Evolutionary conservation across 108 stramenopile species (phyloP), one percentile per base, ranked within the genome.

Genomic region (Aureococcus anophagefferens): DNA sequence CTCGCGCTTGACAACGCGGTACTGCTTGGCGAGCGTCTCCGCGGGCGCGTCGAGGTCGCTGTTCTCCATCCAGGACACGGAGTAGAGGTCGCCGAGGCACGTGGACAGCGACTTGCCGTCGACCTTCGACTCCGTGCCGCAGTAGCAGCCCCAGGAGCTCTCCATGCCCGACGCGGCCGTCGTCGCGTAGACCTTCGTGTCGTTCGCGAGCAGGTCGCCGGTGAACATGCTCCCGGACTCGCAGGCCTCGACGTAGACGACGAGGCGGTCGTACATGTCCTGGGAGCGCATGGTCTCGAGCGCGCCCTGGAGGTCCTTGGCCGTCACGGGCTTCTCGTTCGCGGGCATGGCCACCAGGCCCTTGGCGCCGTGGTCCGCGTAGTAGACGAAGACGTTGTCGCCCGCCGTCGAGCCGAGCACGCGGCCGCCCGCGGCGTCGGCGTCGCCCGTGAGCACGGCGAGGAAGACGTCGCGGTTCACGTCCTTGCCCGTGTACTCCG

Each of bases 161-260:
- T 80, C 79, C 32, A 70, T 30, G 35, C 59, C 45, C 34, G 74
- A 70, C 9, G 79, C 77, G 21, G 79, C 79, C 15, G 79, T 75
- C 18, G 68, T 69, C n/a, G 77, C 79, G 33, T 73, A 80, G 9
- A 80, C 46, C 37, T 78, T 80, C 31, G 33, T 37, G 63, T 78
- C 37, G 0, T 33, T 15, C n/a, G 79, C 77, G 5, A 80, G 77
- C 9, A 44, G 5, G n/a, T n/a, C n/a, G 30, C 70, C 71, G 37
- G 45, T 63, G 51, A 80, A 80, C 77, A 80, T 80, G 63, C 46
- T 63, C 25, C 79, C 79, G 17, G 77, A 78, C 68, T 80, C 79
- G 64, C 79, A 80, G 17, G 79, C 79, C 68, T 80, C 79, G 46
- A 80, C 34, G 63, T 80, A 80, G 40, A 80, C 69, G 37, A 75